Conservation (phyloP, 208 protist species). For the Histomonas meleagridis region DNA sequence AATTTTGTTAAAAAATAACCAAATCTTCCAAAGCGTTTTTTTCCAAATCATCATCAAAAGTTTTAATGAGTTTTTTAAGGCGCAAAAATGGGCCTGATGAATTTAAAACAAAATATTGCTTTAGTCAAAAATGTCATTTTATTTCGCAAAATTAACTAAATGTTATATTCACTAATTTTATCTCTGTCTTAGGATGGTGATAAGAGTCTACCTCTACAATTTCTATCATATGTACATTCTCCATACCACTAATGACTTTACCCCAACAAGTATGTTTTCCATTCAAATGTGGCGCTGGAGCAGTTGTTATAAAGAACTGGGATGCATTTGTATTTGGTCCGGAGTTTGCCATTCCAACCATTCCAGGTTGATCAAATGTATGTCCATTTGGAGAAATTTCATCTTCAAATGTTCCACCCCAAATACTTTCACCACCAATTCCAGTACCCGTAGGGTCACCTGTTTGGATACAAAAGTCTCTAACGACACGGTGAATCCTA, state of each 20-base stretch:
- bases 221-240: conserved; percentile 55
- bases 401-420: conserved; percentile 56
- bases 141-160: too few relatives aligned
- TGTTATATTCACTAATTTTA: conserved; percentile 10
- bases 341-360: conserved; percentile 67
- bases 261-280: conserved; percentile 65
- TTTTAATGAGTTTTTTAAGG: too few relatives aligned
- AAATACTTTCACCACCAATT: conserved; percentile 58
- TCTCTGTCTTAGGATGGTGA: not conserved
- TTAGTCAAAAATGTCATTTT: too few relatives aligned
- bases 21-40: too few relatives aligned
- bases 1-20: too few relatives aligned
- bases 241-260: conserved; percentile 55
- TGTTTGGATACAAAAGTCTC: conserved; percentile 62
- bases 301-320: conserved; percentile 66
- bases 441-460: conserved; percentile 63
- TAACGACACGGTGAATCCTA: conserved; percentile 61
- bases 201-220: not conserved
- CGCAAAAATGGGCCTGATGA: too few relatives aligned
- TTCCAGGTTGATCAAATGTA: conserved; percentile 44
- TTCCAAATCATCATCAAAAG: too few relatives aligned
- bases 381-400: conserved; percentile 45
- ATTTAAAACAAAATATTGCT: too few relatives aligned
- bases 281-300: conserved; percentile 53
- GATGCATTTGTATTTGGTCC: conserved; percentile 60